Base-by-base conservation (phyloP, 768 basidiomycete genomes). In the Boletus sp. region DNA sequence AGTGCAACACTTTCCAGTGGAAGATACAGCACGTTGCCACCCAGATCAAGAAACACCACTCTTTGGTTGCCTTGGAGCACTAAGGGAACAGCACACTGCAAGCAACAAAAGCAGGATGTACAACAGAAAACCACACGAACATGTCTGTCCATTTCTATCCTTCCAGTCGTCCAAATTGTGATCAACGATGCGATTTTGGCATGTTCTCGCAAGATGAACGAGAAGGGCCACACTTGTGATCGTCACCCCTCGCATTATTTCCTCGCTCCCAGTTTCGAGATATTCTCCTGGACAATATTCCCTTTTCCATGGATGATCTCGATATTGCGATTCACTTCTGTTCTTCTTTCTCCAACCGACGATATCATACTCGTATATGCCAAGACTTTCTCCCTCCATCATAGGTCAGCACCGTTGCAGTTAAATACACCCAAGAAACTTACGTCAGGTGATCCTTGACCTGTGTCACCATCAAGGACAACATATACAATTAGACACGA, bases 371-470 rank as follows among this genome's bases (percentile, higher is more conserved):
- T 58, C 23, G 57, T 43, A 43, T 57, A 67, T 13, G 60, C 53
- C 51, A 54, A 8, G 23, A 69, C 55, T 8, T 61, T 63, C 27
- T 57, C 65, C 29, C 68, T 69, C 27, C 47, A 54, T 13, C 40
- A 15, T 30, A 25, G 44, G n/a, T 61, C 38, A 67, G 39, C 33
- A 27, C 29, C 39, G 6, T 19, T 30, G 23, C 17, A 43, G 27
- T 39, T 30, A 7, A 40, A 27, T 15, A 35, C 29, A 45, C 17
- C 7, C 32, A 44, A 29, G 27, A 42, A 35, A 49, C 62, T 21
- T 39, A 72, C 69, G 62, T 64, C 23, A 70, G 34, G 49, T 62
- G 60, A 29, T 72, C 70, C 42, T 70, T 70, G 23, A 62, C 64
- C 66, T 69, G 45, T 37, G 11, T 35, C 54, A 29, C 29, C 38